Evolutionary conservation across 2,329 filamentous ascomycete genomes (phyloP).

Genomic region (Coniochaeta prunicola): DNA sequence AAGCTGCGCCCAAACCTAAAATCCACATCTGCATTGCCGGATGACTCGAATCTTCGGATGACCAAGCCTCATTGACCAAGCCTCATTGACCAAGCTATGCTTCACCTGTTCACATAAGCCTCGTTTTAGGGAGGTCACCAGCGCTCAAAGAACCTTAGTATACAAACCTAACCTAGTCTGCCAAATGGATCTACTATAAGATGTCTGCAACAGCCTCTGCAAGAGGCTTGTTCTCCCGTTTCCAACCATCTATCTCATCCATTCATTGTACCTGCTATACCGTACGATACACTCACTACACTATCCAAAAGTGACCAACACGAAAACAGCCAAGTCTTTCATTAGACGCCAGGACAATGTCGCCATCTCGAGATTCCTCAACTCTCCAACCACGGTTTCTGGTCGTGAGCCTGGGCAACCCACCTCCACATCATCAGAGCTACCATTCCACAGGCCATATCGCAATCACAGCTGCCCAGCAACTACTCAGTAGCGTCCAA

Average conservation of each 20-base stretch:
- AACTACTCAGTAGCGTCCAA: slow-evolving; percentile 34
- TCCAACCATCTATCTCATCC: neutral
- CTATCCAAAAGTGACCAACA: neutral
- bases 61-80: neutral
- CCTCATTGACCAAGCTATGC: neutral
- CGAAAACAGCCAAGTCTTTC: neutral
- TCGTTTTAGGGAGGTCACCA: neutral
- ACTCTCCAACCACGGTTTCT: slow-evolving; percentile 49
- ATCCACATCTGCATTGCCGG: neutral
- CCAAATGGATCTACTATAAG: neutral
- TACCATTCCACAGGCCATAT: slow-evolving; percentile 85
- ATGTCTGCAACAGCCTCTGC: neutral
- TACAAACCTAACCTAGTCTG: neutral
- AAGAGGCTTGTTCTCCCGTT: neutral
- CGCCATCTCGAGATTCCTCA: neutral
- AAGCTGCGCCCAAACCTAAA: neutral
- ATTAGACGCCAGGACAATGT: neutral
- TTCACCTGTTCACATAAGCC: neutral
- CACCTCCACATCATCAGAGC: slow-evolving; percentile 64
- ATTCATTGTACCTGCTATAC: too few species aligned
- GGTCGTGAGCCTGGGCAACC: slow-evolving; percentile 84
- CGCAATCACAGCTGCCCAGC: slow-evolving; percentile 56
- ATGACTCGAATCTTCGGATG: neutral
- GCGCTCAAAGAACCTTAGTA: neutral
- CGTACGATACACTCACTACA: neutral